phyloP scores from a whole-genome alignment of 768 basidiomycete genomes.

The Suillus decipiens region DNA sequence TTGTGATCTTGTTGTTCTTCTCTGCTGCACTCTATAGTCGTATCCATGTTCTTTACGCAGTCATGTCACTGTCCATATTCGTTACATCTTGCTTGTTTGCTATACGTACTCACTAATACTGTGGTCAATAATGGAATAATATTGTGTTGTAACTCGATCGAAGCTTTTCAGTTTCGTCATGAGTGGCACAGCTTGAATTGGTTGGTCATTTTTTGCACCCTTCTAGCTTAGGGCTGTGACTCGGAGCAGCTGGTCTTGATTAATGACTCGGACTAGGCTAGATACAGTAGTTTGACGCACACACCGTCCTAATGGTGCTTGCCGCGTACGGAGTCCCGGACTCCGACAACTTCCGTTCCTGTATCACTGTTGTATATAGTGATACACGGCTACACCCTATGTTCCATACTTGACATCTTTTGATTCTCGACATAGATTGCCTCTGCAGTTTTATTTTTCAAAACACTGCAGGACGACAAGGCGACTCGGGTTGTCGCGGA shows the following conservation, averaged over 20 bases:
- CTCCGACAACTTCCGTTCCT: no score
- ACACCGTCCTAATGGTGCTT: neutral
- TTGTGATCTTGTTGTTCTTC: constrained; percentile 12
- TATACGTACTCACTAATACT: constrained; percentile 30
- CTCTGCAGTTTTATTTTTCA: no score
- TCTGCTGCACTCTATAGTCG: constrained; percentile 9
- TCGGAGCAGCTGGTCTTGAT: no score
- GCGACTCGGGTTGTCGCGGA: no score
- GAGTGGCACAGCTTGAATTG: neutral
- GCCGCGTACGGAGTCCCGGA: no score
- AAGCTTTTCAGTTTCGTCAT: neutral
- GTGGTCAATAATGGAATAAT: constrained; percentile 22
- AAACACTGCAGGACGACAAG: no score
- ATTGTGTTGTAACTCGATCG: neutral
- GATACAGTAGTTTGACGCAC: neutral
- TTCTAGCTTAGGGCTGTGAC: neutral
- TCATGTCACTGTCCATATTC: constrained; percentile 18
- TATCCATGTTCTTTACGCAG: constrained; percentile 19
- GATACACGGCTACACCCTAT: no score
- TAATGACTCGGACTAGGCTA: neutral
- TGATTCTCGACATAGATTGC: no score
- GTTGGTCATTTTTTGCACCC: neutral
- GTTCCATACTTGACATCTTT: no score
- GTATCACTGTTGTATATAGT: no score
- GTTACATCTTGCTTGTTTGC: constrained; percentile 7